phyloP scores from a whole-genome alignment of 139 green algal genomes.

The Monoraphidium neglectum region DNA sequence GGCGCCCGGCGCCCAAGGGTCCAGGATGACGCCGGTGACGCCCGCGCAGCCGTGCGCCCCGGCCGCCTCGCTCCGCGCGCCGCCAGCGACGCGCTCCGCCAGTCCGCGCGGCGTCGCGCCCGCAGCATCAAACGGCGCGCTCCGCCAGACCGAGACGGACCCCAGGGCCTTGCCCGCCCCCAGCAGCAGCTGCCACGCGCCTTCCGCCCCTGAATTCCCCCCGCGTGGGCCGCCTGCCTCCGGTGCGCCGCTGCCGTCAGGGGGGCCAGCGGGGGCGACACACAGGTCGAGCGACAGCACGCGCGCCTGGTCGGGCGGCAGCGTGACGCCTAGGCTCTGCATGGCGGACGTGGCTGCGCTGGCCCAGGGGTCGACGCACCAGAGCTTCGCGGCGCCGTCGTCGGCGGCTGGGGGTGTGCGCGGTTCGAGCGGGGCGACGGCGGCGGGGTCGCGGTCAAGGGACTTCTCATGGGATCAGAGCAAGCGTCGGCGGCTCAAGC shows the following conservation, averaged over 20 bases:
- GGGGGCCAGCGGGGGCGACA: not conserved
- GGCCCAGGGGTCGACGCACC: no score
- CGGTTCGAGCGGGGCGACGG: no score
- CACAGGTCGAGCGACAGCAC: not conserved
- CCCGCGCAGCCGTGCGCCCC: not conserved
- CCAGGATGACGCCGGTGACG: not conserved
- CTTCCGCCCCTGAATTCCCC: no score
- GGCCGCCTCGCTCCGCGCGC: not conserved
- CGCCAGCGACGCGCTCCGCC: not conserved
- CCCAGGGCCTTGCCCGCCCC: constrained; percentile 25
- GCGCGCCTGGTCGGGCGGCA: not conserved
- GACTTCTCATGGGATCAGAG: no score
- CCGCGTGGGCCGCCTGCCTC: no score
- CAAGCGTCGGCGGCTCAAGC: no score
- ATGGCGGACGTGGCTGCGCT: no score
- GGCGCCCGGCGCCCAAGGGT: not conserved
- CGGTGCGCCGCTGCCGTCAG: not conserved
- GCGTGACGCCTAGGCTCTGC: no score
- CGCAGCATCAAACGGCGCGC: not conserved
- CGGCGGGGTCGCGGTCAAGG: no score
- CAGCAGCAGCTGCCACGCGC: constrained; percentile 28
- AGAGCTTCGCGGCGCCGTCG: no score
- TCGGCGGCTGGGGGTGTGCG: no score
- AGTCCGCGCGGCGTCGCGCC: not conserved
- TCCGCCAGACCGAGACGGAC: constrained; percentile 10